Percentiles rank a stretch among this genome's conserved stretches.
phyloP scores from a whole-genome alignment of 2,329 filamentous ascomycete species.

The Fulvia fulva region DNA sequence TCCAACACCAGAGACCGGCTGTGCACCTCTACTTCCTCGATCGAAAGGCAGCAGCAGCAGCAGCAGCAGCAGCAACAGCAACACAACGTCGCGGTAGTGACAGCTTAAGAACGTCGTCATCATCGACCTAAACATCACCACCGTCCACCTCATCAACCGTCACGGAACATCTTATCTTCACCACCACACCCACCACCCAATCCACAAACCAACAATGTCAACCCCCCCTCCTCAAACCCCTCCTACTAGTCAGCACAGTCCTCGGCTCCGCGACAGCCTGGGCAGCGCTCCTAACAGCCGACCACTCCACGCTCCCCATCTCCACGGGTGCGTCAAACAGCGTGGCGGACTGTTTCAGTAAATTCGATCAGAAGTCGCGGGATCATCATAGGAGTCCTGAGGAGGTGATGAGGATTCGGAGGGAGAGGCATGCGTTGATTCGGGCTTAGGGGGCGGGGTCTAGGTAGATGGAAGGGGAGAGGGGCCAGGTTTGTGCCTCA shows the following conservation, averaged over 20 bases:
- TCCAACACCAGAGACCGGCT: slow-evolving; percentile 1
- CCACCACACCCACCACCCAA: background rate
- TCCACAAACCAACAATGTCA: background rate
- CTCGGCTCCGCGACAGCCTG: background rate
- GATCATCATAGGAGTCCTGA: background rate
- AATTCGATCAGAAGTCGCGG: background rate
- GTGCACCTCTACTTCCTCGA: background rate
- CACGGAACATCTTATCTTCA: background rate
- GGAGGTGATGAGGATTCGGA: background rate
- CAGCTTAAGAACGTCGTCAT: background rate
- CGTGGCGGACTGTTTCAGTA: background rate
- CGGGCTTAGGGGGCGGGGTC: background rate
- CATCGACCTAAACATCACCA: background rate
- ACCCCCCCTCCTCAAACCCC: background rate
- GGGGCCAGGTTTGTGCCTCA: no score
- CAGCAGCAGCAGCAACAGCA: background rate
- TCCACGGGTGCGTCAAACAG: background rate
- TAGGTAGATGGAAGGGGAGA: background rate
- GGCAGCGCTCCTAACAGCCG: background rate
- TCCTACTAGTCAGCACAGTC: background rate
- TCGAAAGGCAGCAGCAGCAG: background rate
- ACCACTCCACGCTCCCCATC: background rate
- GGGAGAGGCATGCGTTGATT: background rate
- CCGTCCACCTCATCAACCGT: background rate
- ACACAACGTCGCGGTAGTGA: background rate